Conservation (phyloP, 1,284 basidiomycete species). For the Sanghuangporus sanghuang region DNA sequence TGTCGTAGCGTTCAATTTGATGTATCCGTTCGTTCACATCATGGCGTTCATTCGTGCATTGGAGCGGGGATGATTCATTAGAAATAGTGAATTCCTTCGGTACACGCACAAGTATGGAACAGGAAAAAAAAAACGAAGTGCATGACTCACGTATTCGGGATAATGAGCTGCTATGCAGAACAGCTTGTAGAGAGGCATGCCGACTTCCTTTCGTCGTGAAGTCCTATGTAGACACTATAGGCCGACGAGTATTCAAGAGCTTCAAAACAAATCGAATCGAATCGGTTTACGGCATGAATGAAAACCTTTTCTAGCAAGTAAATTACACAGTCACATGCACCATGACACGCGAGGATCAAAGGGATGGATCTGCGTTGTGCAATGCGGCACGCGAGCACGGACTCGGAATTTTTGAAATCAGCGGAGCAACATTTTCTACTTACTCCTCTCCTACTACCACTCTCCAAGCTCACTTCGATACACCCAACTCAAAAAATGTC, state of each 20-base stretch:
- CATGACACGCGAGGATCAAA: not conserved
- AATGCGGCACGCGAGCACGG: conserved; percentile 1
- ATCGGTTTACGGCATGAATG: not conserved
- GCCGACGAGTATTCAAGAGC: not conserved
- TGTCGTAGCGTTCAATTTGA: not conserved
- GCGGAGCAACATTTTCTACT: not conserved
- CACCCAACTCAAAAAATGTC: conserved; percentile 39
- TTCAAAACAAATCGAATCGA: not conserved
- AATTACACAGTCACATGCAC: not conserved
- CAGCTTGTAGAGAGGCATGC: conserved; percentile 81
- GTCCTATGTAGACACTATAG: not conserved
- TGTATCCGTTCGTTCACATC: not conserved
- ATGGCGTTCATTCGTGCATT: not conserved
- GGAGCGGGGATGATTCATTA: not conserved
- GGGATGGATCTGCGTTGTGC: not conserved
- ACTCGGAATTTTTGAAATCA: not conserved
- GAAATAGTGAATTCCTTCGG: not conserved
- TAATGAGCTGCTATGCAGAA: conserved; percentile 74
- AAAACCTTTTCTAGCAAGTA: not conserved
- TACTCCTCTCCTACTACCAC: not conserved
- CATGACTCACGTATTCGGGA: conserved; percentile 55
- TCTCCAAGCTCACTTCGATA: not conserved
- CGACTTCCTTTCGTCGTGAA: conserved; percentile 2
- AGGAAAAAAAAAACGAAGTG: not conserved
- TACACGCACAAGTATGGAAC: not conserved